Evolutionary conservation across 306 rosid species (phyloP).

Genomic region (Gastrolobium villosum): DNA sequence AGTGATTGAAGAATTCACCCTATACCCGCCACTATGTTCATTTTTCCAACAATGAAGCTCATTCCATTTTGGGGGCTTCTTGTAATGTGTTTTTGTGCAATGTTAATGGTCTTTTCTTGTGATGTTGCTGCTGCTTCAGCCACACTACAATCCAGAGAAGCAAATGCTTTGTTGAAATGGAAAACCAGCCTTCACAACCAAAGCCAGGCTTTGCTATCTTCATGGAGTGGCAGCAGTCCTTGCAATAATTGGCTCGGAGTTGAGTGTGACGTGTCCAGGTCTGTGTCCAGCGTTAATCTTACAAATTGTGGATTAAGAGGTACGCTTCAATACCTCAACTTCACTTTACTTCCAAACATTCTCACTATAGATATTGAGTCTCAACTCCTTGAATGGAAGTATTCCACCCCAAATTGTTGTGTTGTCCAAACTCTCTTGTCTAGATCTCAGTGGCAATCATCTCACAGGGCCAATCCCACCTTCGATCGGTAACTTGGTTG

Average conservation of each 20-base stretch:
- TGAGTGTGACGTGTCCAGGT: background rate
- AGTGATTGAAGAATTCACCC: background rate
- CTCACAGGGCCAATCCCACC: background rate
- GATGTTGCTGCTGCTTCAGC: background rate
- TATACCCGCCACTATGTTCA: background rate
- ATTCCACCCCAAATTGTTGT: constrained; percentile 21
- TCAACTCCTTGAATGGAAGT: constrained; percentile 20
- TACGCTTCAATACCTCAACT: constrained; percentile 36
- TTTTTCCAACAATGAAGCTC: constrained; percentile 24
- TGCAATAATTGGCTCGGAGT: constrained; percentile 41
- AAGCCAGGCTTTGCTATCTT: constrained; percentile 25
- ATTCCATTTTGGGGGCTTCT: background rate
- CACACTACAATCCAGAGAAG: background rate
- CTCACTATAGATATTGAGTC: background rate
- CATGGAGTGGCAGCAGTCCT: constrained; percentile 25
- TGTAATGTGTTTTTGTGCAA: background rate
- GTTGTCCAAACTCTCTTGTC: constrained; percentile 1
- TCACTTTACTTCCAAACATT: constrained; percentile 35
- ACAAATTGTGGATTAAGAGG: constrained; percentile 13
- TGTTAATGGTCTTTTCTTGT: background rate
- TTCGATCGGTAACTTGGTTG: background rate
- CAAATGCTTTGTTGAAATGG: constrained; percentile 41
- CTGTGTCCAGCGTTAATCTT: background rate
- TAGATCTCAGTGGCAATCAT: background rate
- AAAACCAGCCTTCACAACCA: constrained; percentile 26